Evolutionary conservation across 768 basidiomycete genomes (phyloP).

Genomic region (Panaeolus papilionaceus): DNA sequence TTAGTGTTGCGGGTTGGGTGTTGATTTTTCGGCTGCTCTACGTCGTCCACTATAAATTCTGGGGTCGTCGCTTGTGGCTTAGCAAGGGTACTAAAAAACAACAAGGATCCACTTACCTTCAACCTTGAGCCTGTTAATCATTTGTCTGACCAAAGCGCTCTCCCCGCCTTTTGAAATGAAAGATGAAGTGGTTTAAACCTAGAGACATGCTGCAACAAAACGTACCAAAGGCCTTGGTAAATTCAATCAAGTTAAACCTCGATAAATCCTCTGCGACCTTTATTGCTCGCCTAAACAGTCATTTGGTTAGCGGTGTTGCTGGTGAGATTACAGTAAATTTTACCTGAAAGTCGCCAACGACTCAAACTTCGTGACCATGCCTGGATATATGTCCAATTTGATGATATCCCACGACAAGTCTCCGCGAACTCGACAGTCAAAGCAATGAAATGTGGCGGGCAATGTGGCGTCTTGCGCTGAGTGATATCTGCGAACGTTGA

Average conservation of each 20-base stretch:
- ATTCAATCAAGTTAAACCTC: conserved; percentile 51
- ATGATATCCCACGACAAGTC: conserved; percentile 78
- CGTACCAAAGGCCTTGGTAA: conserved; percentile 67
- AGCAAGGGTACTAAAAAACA: conserved; percentile 38
- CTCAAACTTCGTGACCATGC: conserved; percentile 67
- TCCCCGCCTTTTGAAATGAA: conserved; percentile 50
- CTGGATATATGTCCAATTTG: conserved; percentile 59
- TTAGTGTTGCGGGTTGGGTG: conserved; percentile 44
- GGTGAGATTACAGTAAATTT: conserved; percentile 1
- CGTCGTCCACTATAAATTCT: conserved; percentile 51
- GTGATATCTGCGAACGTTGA: conserved; percentile 58
- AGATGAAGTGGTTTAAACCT: conserved; percentile 6
- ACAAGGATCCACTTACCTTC: conserved; percentile 54
- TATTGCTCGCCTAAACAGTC: conserved; percentile 62
- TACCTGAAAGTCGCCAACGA: conserved; percentile 78
- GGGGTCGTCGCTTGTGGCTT: conserved; percentile 60
- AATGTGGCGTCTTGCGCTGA: conserved; percentile 60
- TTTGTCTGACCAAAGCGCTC: conserved; percentile 58
- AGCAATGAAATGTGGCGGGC: conserved; percentile 69
- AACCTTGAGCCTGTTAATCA: conserved; percentile 71
- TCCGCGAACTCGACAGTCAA: conserved; percentile 74
- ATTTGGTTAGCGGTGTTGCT: not conserved
- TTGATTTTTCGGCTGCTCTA: conserved; percentile 41
- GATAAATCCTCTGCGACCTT: conserved; percentile 65
- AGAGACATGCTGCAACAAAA: conserved; percentile 3